Base-by-base conservation (phyloP, 2,329 filamentous ascomycete genomes). In the Xylaria sp. region DNA sequence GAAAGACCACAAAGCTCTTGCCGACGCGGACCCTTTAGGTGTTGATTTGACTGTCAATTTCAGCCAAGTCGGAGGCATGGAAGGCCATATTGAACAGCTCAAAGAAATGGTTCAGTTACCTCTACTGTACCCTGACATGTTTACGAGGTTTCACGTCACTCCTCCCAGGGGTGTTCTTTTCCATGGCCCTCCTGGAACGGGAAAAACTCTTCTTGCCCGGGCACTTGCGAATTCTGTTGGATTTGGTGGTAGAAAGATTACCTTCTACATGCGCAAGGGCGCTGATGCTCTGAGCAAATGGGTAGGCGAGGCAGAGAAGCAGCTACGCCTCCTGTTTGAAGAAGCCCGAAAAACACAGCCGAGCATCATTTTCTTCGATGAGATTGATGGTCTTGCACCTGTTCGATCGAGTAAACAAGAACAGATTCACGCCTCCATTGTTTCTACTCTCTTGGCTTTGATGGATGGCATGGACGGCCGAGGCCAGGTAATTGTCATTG, bases 401-500 rank as follows among this genome's bases (percentile, higher is more conserved):
- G 96, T 98, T 38, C 88, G 96, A 73, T 98, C 96, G 13, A 97
- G 95, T 80, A 98, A 98, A 79, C 95, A 98, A 81, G 96, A 99
- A 77, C 96, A 99, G 80, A 98, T 98, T 66, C 96, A 99, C 79
- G 94, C 96, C 5, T 98, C 95, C 1, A 99, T 99, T 70, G 95
- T 97, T 15, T 96, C 94, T 1, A 97, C 94, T 1, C 82, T 97
- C n/a, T 83, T 97, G 66, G 94, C 94, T 0, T 81, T 97, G 74
- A 97, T 97, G 94, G 94, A 97, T 79, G 94, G 94, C 69, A 97
- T 97, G 94, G 95, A 97, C 75, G 94, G 94, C n/a, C 90, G 94
- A 77, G 95, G 95, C 33, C 96, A 99, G 79, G 96, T 99, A 67
- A 97, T 99, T 77, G 94, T 99, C 39, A 98, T 99, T 74, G 96